A percentile compares a stretch with the other conserved stretches of the same genome.
Evolutionary conservation across 1,139 yeast genomes (phyloP).

Genomic region (Saccharomyces hybrid): DNA sequence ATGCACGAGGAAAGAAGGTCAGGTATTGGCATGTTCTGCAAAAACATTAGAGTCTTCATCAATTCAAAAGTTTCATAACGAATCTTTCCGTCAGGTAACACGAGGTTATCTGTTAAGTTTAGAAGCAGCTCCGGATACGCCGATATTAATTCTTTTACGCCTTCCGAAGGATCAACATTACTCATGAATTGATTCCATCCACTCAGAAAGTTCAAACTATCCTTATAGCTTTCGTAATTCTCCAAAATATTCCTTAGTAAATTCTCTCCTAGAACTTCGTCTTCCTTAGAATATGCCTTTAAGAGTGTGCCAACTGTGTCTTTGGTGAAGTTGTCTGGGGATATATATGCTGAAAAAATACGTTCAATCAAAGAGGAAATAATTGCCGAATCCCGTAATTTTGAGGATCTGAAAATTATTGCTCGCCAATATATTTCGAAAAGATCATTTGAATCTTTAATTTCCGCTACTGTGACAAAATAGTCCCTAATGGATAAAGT

Average conservation of each 20-base stretch:
- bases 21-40: slow-evolving; percentile 32
- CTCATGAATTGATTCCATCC: slow-evolving; percentile 19
- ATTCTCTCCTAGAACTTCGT: slow-evolving; percentile 2
- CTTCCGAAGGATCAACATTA: slow-evolving; percentile 1
- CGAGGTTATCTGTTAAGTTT: slow-evolving; percentile 34
- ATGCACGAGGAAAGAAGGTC: slow-evolving; percentile 38
- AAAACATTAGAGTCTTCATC: slow-evolving; percentile 31
- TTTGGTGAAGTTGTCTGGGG: slow-evolving; percentile 17
- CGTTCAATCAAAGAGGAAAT: slow-evolving; percentile 11
- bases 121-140: slow-evolving; percentile 5
- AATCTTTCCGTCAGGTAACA: slow-evolving; percentile 41
- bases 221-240: slow-evolving; percentile 11
- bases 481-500: slow-evolving; percentile 4
- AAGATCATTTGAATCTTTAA: slow-evolving; percentile 17
- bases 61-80: slow-evolving; percentile 43
- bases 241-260: slow-evolving; percentile 8
- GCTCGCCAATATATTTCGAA: slow-evolving; percentile 34
- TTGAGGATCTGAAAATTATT: slow-evolving; percentile 16
- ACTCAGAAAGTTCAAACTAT: slow-evolving; percentile 19
- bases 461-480: slow-evolving; percentile 2
- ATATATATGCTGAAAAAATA: slow-evolving; percentile 5
- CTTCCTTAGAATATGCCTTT: slow-evolving; percentile 6
- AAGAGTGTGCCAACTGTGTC: slow-evolving; percentile 24
- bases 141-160: slow-evolving; percentile 4
- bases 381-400: slow-evolving; percentile 7